Evolutionary conservation across 1,284 basidiomycete genomes (phyloP).

Genomic region (Melampsora americana): DNA sequence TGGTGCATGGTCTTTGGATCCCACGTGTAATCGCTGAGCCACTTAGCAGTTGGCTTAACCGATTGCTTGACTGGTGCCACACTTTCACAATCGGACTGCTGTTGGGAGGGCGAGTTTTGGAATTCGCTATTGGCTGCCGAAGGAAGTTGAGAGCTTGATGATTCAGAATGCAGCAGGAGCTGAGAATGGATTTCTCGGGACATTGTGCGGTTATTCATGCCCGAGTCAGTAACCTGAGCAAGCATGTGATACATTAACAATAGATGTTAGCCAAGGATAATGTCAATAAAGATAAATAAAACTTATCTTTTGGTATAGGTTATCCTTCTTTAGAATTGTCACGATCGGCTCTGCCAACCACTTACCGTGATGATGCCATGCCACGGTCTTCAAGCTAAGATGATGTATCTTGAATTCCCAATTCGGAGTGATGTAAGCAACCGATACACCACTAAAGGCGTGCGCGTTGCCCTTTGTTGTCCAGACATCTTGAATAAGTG

Average conservation of each 20-base stretch:
- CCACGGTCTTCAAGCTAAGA: constrained; percentile 1
- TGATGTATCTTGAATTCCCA: constrained; percentile 1
- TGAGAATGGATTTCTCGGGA: not conserved
- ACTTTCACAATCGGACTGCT: no score
- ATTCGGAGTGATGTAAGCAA: not conserved
- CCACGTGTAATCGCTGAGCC: no score
- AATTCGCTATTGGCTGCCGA: no score
- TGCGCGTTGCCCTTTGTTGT: constrained; percentile 9
- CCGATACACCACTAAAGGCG: constrained; percentile 15
- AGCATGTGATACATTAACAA: not conserved
- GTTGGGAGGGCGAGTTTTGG: no score
- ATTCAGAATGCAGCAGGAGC: no score
- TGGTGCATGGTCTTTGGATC: no score
- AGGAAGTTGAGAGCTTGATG: no score
- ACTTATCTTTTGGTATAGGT: constrained; percentile 22
- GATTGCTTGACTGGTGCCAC: no score
- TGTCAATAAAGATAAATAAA: not conserved
- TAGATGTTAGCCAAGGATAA: no score
- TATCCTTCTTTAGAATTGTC: constrained; percentile 4
- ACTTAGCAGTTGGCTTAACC: no score
- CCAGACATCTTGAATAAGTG: constrained; percentile 24
- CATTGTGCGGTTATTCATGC: constrained; percentile 15
- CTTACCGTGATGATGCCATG: constrained; percentile 20
- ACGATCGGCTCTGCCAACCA: constrained; percentile 20
- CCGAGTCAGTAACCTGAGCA: constrained; percentile 11